phyloP scores from a whole-genome alignment of 2,329 filamentous ascomycete species.

The Trichoderma simmonsii region DNA sequence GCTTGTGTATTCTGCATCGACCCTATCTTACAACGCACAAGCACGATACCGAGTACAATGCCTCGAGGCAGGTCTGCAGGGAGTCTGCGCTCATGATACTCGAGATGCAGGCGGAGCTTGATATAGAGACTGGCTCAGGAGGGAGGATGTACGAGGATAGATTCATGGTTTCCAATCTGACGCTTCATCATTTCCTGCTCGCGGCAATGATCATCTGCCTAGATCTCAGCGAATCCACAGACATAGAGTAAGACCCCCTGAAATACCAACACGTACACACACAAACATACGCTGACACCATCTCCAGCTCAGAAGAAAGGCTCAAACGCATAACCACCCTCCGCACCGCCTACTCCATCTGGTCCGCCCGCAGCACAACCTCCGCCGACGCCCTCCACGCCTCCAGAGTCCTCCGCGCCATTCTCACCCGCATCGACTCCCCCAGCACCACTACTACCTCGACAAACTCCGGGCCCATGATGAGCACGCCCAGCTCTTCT shows the following conservation, averaged over 20 bases:
- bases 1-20: conserved; percentile 49
- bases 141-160: conserved; percentile 51
- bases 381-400: conserved; percentile 45
- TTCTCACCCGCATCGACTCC: conserved; percentile 37
- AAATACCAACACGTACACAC: background rate
- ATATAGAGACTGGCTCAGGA: conserved; percentile 44
- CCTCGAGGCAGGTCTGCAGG: conserved; percentile 42
- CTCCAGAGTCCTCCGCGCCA: conserved; percentile 41
- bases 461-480: background rate
- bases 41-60: conserved; percentile 36
- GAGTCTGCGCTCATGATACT: conserved; percentile 44
- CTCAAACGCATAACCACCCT: conserved; percentile 37
- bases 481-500: background rate
- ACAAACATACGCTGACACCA: background rate
- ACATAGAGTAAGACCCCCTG: conserved; percentile 34
- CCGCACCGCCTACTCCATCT: conserved; percentile 41
- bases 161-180: conserved; percentile 52
- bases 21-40: conserved; percentile 43
- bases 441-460: background rate
- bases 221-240: conserved; percentile 41
- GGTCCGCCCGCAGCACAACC: conserved; percentile 36
- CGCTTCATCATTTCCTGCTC: conserved; percentile 55
- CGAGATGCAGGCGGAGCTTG: conserved; percentile 46
- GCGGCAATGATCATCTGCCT: conserved; percentile 59
- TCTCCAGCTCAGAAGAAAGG: conserved; percentile 28